phyloP scores from a whole-genome alignment of 2,329 filamentous ascomycete species.

The Clonostachys byssicola region DNA sequence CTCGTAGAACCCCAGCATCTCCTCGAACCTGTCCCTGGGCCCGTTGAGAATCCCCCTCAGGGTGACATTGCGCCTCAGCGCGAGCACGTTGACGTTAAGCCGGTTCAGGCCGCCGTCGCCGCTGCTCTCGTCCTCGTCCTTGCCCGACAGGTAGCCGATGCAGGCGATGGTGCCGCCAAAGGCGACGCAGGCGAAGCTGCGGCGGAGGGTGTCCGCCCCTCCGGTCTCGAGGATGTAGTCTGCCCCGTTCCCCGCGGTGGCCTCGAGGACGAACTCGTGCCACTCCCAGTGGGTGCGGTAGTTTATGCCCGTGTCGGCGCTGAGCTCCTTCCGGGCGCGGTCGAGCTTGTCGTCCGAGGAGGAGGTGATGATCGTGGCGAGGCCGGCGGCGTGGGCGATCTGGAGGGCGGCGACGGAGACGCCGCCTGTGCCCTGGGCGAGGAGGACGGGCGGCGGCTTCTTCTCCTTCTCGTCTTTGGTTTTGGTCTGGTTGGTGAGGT shows the following conservation, averaged over 20 bases:
- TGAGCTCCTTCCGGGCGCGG: constrained; percentile 36
- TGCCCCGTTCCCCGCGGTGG: constrained; percentile 40
- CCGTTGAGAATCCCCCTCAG: constrained; percentile 58
- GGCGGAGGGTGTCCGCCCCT: constrained; percentile 43
- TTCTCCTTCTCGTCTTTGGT: constrained; percentile 1
- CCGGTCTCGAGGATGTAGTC: constrained; percentile 54
- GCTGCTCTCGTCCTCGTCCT: constrained; percentile 40
- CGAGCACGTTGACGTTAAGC: constrained; percentile 55
- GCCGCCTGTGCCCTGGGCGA: constrained; percentile 52
- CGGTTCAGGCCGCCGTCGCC: constrained; percentile 28
- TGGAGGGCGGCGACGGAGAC: constrained; percentile 47
- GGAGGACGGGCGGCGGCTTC: constrained; percentile 24
- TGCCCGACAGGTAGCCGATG: constrained; percentile 44
- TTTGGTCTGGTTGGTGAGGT: constrained; percentile 5
- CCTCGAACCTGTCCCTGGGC: constrained; percentile 46
- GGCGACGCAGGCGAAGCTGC: constrained; percentile 47
- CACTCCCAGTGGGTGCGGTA: constrained; percentile 47
- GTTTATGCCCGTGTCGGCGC: constrained; percentile 50
- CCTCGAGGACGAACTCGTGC: constrained; percentile 39
- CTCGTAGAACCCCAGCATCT: constrained; percentile 45
- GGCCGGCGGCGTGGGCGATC: constrained; percentile 47
- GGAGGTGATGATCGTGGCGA: constrained; percentile 48
- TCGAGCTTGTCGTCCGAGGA: constrained; percentile 47
- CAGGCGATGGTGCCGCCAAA: constrained; percentile 51
- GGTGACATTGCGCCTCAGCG: constrained; percentile 39